Evolutionary conservation across 108 stramenopile genomes (phyloP), one percentile per base, ranked within the genome.

Genomic region (Licmophora abbreviata): DNA sequence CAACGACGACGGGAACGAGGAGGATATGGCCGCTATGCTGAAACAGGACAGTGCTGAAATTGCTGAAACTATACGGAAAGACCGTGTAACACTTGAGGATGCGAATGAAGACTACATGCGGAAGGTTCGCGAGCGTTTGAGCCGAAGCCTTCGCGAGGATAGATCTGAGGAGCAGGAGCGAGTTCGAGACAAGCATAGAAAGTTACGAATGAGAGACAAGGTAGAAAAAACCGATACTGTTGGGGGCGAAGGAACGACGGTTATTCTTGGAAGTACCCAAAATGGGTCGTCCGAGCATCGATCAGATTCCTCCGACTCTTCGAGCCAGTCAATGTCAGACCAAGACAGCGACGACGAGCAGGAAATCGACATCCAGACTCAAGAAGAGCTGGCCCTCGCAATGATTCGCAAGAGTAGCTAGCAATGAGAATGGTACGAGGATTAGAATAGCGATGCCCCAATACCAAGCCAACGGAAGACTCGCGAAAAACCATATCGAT

Each of bases 1-100:
- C 55, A 76, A 85, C 54, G 95, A 96, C 18, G 89, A 94, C 44
- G 95, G 95, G 27, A 68, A 82, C 4, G 81, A 81, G 20, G 82
- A 81, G 48, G 68, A 67, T 26, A 63, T 72, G 12, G 62, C 52
- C 5, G 69, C 45, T 31, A 27, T 46, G 20, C 23, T 67, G 17
- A 35, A 34, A 3, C 38, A 59, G 22, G 54, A 63, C 26, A 31
- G 50, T 27, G 57, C 66, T 12, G 61, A 50, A 46, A 37, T 54
- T 12, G 51, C 38, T 21, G 58, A 58, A 47, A 12, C 33, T 0
- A 54, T 56, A 15, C 22, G 36, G n/a, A 35, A 54, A 9, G 33
- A 54, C 11, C 41, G 47, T 4, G 55, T 65, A 4, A 69, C 69
- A 36, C 34, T 88, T 22, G 58, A 55, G 24, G 62, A 55, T 26